These are phyloP conservation scores for Lepidium africanum DNA, from an alignment of 345 rosid species.

Conservation along the genomic window DNA sequence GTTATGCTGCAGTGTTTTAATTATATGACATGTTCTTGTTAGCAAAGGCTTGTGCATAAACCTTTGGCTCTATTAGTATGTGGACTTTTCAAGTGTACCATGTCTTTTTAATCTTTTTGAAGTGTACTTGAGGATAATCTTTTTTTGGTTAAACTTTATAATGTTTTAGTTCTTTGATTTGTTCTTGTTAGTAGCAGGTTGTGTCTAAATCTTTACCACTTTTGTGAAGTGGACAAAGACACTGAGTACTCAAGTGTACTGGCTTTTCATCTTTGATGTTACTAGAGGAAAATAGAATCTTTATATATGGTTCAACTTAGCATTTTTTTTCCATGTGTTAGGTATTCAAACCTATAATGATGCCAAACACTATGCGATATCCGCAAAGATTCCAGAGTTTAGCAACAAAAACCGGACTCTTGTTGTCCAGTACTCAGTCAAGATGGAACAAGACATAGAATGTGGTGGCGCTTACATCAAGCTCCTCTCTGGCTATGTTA, in stretches of 20 bases:
- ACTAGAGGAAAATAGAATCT: too few species aligned
- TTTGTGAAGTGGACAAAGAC: too few species aligned
- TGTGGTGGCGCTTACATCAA: conserved; percentile 97
- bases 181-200: too few species aligned
- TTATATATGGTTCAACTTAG: not conserved
- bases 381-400: conserved; percentile 85
- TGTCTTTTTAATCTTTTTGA: conserved; percentile 2
- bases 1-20: not conserved
- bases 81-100: not conserved
- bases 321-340: conserved; percentile 13
- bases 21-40: too few species aligned
- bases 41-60: not conserved
- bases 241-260: not conserved
- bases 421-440: conserved; percentile 80
- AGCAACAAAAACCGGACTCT: conserved; percentile 83
- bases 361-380: conserved; percentile 79
- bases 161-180: too few species aligned
- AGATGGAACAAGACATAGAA: conserved; percentile 85
- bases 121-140: not conserved
- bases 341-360: conserved; percentile 86
- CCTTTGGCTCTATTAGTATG: not conserved
- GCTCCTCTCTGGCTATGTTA: conserved; percentile 89
- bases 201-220: too few species aligned
- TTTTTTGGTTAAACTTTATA: too few species aligned
- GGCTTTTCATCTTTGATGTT: not conserved